Evolutionary conservation across 163 green algal species (phyloP), one percentile per base, ranked within the genome.

Genomic region (Volvox carteri): DNA sequence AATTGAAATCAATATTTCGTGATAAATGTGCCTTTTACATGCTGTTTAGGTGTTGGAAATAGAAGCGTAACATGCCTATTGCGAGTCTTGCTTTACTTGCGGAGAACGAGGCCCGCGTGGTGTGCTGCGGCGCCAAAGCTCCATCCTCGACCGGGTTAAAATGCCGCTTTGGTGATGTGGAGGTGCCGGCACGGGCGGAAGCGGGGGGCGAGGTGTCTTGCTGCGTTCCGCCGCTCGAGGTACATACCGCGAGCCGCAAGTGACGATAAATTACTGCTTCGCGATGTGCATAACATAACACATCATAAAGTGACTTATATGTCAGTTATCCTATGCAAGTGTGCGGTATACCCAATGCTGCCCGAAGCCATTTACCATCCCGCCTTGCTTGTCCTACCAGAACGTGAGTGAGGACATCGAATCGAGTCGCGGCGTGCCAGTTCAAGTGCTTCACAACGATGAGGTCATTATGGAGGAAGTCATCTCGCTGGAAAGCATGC

Each of bases 121-220:
- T 86, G 16, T 86, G 78, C 78, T 86, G 78, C 78, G 78, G 78
- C 23, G 42, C 60, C 7, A 76, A 52, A 48, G 78, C 78, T 33
- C 78, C 78, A 25, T 33, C 58, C 2, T 25, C 60, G 3, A 78
- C 16, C 41, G 78, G 78, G 5, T 18, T 86, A 6, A 76, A 30
- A 54, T 87, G 80, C 37, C 80, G 62, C 30, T 87, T 60, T 60
- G 62, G 62, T 2, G 62, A 78, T 30, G 80, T 87, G 3, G 80
- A 87, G 23, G 80, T 87, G 37, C 80, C 80, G 0, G 80, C 80
- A 37, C 39, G 80, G 11, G 80, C 42, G 21, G 80, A 87, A 33
- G 62, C 28, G 16, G 60, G 80, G n/a, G 80, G 80, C 62, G 62
- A 79, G 62, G 80, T 87, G 28, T 78, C 80, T n/a, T 87, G 80